Percentiles rank a stretch among this genome's conserved stretches.
Evolutionary conservation across 169 alveolate genomes (phyloP).

Genomic region (Besnoitia besnoiti): DNA sequence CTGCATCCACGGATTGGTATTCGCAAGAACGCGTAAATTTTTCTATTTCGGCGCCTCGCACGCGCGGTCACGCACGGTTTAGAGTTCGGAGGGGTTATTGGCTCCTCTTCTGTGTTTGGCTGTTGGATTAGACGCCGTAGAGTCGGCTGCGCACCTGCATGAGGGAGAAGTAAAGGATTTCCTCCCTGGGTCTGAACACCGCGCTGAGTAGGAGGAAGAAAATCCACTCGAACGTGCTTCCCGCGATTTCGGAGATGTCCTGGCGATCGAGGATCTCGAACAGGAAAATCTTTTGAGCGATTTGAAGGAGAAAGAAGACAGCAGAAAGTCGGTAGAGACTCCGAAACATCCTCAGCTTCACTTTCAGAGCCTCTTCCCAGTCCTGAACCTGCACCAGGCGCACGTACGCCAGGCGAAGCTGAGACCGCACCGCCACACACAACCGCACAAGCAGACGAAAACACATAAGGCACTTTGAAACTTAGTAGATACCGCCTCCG

Average conservation of each 20-base stretch:
- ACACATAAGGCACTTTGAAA: background rate
- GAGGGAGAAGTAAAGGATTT: conserved; percentile 31
- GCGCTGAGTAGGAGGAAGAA: background rate
- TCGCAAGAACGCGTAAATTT: no score
- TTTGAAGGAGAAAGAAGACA: background rate
- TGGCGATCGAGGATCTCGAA: conserved; percentile 1
- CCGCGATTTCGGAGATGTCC: background rate
- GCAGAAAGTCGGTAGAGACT: background rate
- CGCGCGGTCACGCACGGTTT: no score
- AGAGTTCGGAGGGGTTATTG: no score
- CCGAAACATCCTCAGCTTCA: conserved; percentile 39
- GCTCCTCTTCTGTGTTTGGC: no score
- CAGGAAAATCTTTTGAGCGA: background rate
- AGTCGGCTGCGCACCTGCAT: no score
- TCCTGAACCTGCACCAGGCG: background rate
- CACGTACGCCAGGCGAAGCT: conserved; percentile 51
- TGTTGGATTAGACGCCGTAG: no score
- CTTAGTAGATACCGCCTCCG: background rate
- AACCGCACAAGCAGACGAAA: no score
- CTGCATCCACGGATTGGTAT: no score
- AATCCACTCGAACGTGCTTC: background rate
- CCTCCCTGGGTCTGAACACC: conserved; percentile 34
- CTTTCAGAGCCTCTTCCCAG: background rate
- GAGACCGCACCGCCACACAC: background rate
- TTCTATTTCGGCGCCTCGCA: no score